Evolutionary conservation across 2,329 filamentous ascomycete genomes (phyloP), one percentile per base, ranked within the genome.

Genomic region (Ophiocordyceps unilateralis): DNA sequence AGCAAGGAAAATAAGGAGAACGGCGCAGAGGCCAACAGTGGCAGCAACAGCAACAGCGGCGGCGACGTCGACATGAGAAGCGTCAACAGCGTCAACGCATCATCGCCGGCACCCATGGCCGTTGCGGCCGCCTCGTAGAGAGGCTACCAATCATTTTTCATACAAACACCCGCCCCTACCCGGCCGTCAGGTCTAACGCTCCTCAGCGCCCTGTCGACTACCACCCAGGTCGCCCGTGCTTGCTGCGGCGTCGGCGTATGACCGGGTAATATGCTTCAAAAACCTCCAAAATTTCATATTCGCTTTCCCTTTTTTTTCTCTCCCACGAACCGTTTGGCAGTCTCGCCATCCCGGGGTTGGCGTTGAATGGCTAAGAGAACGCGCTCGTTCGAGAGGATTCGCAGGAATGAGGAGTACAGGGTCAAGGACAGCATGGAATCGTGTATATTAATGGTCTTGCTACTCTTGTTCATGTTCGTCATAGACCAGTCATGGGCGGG

Each of bases 1-100:
- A 72, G 68, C 53, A 78, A 83, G 57, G 73, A 81, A 57, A 76
- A 77, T 55, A 74, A 76, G 53, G 74, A 75, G 49, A 80, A 81
- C 41, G 66, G 59, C 30, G 61, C 59, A 44, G 66, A 67, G 45
- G 56, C 59, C 46, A 70, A 70, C 57, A 72, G 69, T 53, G 66
- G 64, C 43, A 59, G 53, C 48, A 64, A 62, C 47, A 66, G 61
- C 52, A 63, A 63, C 47, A 61, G 61, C 24, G 62, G 60, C 14
- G 60, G 48, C 41, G 72, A 73, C 38, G 64, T 67, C 22, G 74
- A 77, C 52, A 72, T 72, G 62, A 65, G 59, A 43, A 74, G 68
- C 51, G 58, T 62, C 4, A 62, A 69, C 9, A 76, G 70, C 50
- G 50, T 72, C 12, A 58, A 66, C n/a, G 66, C 65, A 7, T 69